A percentile compares a stretch with the other conserved stretches of the same genome.
phyloP scores from a whole-genome alignment of 176 grass and related monocot species.

The Dendrocalamus sinicus region DNA sequence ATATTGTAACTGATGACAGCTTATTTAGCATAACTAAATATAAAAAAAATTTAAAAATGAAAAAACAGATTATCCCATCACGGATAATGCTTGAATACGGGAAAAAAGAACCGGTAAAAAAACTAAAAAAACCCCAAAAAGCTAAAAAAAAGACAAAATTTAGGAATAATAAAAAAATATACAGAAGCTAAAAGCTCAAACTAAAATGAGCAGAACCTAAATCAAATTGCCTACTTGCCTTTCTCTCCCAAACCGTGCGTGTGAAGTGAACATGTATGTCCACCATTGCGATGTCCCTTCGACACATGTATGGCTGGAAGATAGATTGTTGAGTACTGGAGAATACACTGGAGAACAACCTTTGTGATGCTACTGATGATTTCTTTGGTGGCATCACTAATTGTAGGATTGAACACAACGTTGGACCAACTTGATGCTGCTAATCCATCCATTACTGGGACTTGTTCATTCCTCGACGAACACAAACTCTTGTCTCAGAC shows the following conservation, averaged over 20 bases:
- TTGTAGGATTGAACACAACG: no score
- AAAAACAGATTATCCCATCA: no score
- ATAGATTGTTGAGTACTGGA: not conserved
- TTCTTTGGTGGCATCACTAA: not conserved
- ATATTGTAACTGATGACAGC: rapidly evolving
- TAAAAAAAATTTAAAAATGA: no score
- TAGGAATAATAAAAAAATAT: no score
- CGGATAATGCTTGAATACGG: no score
- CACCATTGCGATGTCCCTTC: not conserved
- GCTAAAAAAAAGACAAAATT: no score
- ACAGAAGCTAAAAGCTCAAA: rapidly evolving
- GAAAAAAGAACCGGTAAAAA: no score
- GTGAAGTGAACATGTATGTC: not conserved
- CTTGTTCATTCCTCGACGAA: not conserved
- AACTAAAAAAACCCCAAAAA: no score
- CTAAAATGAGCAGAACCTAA: no score
- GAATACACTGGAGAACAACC: not conserved
- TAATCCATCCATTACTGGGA: not conserved
- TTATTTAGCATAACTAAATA: no score
- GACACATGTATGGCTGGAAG: not conserved
- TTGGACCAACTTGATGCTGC: no score
- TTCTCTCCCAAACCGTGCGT: not conserved
- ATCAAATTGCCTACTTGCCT: not conserved
- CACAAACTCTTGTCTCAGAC: not conserved
- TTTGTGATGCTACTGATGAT: not conserved